These are phyloP conservation scores for Starmerella etchellsii DNA, from an alignment of 805 yeast genomes.

Conservation along the genomic window DNA sequence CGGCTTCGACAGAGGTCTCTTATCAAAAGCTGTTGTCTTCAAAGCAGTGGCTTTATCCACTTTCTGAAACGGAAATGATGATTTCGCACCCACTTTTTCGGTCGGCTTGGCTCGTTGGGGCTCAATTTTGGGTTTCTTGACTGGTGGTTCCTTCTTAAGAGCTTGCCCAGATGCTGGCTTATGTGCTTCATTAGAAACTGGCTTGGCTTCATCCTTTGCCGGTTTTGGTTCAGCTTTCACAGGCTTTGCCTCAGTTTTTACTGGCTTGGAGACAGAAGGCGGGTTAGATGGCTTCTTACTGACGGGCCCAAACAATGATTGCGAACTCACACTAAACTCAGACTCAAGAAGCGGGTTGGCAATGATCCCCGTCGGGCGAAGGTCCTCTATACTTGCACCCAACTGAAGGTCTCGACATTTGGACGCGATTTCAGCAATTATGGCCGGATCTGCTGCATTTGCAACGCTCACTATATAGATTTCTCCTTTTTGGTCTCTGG, in stretches of 20 bases:
- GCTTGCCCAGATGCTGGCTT: no score
- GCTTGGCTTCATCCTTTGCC: no score
- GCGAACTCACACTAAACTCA: neutral
- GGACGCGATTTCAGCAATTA: slow-evolving; percentile 1
- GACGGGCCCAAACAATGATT: neutral
- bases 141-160: no score
- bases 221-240: no score
- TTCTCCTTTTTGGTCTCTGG: neutral
- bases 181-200: no score
- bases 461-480: slow-evolving; percentile 10
- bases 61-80: slow-evolving; percentile 1
- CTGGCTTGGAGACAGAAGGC: neutral
- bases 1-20: neutral
- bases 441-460: slow-evolving; percentile 8
- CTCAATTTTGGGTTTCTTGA: no score
- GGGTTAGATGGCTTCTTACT: neutral
- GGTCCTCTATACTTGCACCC: neutral
- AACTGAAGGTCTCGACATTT: slow-evolving; percentile 2
- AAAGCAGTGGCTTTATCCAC: slow-evolving; percentile 1
- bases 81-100: no score
- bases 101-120: no score
- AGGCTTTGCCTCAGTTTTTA: neutral
- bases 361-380: slow-evolving; percentile 3
- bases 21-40: neutral
- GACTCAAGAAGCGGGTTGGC: slow-evolving; percentile 8